Base-by-base conservation (phyloP, 805 yeast genomes). In the Limtongia smithiae region DNA sequence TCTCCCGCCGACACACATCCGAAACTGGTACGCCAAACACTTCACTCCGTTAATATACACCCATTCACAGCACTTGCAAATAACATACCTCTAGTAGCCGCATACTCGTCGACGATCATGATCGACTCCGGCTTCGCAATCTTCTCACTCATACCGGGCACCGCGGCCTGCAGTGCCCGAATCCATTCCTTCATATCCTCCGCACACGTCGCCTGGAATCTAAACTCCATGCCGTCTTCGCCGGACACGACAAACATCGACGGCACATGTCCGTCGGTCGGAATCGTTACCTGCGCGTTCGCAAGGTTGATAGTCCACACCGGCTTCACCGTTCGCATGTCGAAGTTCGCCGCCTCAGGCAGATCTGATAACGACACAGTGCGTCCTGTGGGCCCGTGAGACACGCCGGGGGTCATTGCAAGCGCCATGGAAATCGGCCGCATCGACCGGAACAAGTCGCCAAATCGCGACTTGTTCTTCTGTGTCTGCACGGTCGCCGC, bases 21-120 rank as follows among this genome's bases (percentile, higher is more conserved):
- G 75, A 78, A 31, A 91, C 71, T 1, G 97, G 96, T 39, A 89
- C 83, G 12, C 97, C 97, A 73, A 90, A 91, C 2, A 91, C 85
- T 55, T 30, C 28, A 25, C 6, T 7, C 9, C 9, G 28, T 7
- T 25, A 7, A 25, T 25, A 7, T 7, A 9, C 28, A 14, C 11
- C 17, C 38, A 12, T 17, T 8, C 14, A 18, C 18, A 14, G 6
- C 6, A 6, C 11, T 12, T 5, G 12, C 6, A 14, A 25, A 12
- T 30, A 4, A 2, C 37, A 17, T 44, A 44, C 48, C 48, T 32
- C 25, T 44, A 15, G 39, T 34, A n/a, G 22, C 35, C 14, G 37
- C 31, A 24, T 15, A 21, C 21, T 36, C 27, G 9, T 25, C 28
- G 28, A 25, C 28, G 9, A 25, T 9, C 28, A 25, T 25, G 9